Base-by-base conservation (phyloP, 768 basidiomycete species). In the Fibroporia radiculosa region DNA sequence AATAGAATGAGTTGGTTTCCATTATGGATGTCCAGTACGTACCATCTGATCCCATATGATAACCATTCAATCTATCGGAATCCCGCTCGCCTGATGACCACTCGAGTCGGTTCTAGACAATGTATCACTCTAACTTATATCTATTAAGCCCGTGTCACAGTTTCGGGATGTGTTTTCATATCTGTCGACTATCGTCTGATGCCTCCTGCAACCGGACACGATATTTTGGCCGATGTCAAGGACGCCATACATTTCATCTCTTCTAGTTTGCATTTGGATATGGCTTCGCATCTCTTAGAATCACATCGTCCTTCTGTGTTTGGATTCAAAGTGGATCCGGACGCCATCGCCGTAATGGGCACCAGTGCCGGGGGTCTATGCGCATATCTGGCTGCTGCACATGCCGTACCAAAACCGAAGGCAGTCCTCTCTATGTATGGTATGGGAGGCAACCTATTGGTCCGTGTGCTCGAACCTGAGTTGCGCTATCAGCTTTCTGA, bases 151-250 rank as follows among this genome's bases (percentile, higher is more conserved):
- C 72, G 78, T 12, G 61, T 72, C 6, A 61, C 63, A 22, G 59
- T 56, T 1, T 59, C 64, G n/a, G 80, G 78, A 20, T 70, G 71
- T 48, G 70, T 68, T 3, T 79, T 84, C 56, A 66, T 84, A 34
- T 76, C 78, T 27, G 73, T 75, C 0, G 80, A 85, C 51, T 82
- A 85, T 54, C 68, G 72, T 12, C 73, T 85, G 5, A 47, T 84
- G 12, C 73, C 67, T 1, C 65, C 70, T 1, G 42, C 73, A 0
- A 78, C 75, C 8, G 77, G 72, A 0, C 75, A 79, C 49, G 72
- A 78, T 16, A 68, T 84, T 29, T 52, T 79, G 4, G 63, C 71
- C 31, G 83, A 86, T 55, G 65, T 84, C 43, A 63, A 70, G 36
- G 79, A 78, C 48, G 57, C 78, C 3, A 77, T 83, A 43, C 42